Evolutionary conservation across 805 yeast species (phyloP).

Genomic region (Cyberlindnera bimundalis): DNA sequence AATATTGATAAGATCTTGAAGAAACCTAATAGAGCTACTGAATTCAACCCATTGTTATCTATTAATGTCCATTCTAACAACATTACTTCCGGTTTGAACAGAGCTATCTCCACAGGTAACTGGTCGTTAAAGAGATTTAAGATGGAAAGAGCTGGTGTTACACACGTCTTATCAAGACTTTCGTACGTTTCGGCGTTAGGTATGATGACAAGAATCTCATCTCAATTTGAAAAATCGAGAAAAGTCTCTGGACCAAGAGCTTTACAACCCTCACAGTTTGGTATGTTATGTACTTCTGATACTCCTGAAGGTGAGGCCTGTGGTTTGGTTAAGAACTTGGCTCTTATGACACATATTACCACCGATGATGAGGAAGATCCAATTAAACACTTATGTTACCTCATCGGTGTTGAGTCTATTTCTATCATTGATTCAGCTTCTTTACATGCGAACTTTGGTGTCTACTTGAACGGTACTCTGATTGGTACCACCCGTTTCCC

Average conservation of each 20-base stretch:
- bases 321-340: conserved; percentile 95
- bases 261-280: conserved; percentile 97
- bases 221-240: conserved; percentile 97
- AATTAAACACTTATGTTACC: conserved; percentile 66
- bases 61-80: conserved; percentile 90
- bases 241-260: conserved; percentile 99
- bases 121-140: conserved; percentile 98
- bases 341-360: conserved; percentile 97
- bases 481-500: conserved; percentile 89
- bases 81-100: conserved; percentile 88
- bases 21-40: conserved; percentile 91
- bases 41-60: conserved; percentile 87
- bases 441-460: conserved; percentile 77
- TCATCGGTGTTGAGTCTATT: conserved; percentile 88
- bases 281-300: conserved; percentile 98
- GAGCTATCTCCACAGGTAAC: conserved; percentile 98
- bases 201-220: conserved; percentile 98
- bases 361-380: conserved; percentile 97
- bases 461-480: conserved; percentile 90
- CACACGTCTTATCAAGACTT: conserved; percentile 88
- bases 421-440: conserved; percentile 77
- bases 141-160: conserved; percentile 99
- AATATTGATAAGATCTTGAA: conserved; percentile 90
- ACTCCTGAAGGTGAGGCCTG: conserved; percentile 99
- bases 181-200: conserved; percentile 95